These are phyloP conservation scores for Fomitopsis betulina DNA, from an alignment of 1,284 basidiomycete species.

Conservation along the genomic window DNA sequence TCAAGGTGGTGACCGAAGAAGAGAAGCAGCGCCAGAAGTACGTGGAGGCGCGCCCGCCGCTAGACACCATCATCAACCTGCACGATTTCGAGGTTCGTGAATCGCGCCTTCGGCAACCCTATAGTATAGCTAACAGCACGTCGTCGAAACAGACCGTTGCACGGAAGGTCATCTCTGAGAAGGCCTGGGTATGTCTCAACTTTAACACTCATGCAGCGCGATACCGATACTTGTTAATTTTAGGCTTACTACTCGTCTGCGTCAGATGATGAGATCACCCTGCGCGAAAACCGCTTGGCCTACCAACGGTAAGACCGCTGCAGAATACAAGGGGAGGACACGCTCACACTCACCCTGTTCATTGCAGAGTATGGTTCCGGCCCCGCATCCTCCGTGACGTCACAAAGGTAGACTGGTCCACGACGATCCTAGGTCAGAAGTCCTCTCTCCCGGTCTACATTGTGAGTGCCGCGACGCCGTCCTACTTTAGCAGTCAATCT, in stretches of 20 bases:
- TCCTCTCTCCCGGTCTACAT: constrained; percentile 62
- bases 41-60: constrained; percentile 40
- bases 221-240: background rate
- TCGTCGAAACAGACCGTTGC: constrained; percentile 38
- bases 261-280: constrained; percentile 63
- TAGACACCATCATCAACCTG: constrained; percentile 60
- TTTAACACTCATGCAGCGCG: background rate
- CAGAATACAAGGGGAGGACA: background rate
- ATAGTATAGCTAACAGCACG: background rate
- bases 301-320: constrained; percentile 45
- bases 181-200: constrained; percentile 31
- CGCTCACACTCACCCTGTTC: too few relatives aligned
- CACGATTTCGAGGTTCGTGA: constrained; percentile 62
- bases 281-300: constrained; percentile 64
- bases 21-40: constrained; percentile 37
- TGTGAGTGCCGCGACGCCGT: constrained; percentile 12
- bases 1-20: constrained; percentile 40
- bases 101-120: background rate
- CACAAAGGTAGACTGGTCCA: constrained; percentile 54
- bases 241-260: constrained; percentile 68
- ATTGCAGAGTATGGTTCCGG: constrained; percentile 63
- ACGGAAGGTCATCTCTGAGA: constrained; percentile 45
- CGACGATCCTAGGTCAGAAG: constrained; percentile 52
- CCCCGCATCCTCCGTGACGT: constrained; percentile 70
- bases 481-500: background rate